Evolutionary conservation across 345 rosid genomes (phyloP), one percentile per base, ranked within the genome.

Genomic region (Noccaea bulbosa): DNA sequence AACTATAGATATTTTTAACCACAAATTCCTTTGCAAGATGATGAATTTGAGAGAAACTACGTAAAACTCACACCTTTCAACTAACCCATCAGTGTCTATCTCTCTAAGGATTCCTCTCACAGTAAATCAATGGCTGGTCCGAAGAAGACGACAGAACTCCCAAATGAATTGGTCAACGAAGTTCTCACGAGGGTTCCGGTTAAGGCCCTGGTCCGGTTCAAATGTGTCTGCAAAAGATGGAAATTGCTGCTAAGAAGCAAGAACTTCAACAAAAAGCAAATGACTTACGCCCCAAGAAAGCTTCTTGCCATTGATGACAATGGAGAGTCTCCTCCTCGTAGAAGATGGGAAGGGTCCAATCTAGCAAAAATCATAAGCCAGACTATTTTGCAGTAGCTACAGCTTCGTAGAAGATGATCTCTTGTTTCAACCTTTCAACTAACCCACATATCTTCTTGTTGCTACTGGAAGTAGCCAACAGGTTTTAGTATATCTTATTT

Each of bases 391-490:
- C n/a, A n/a, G n/a, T n/a, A n/a, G n/a, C n/a, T n/a, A n/a, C n/a
- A n/a, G n/a, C n/a, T n/a, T n/a, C n/a, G n/a, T n/a, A n/a, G n/a
- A n/a, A n/a, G n/a, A n/a, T n/a, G n/a, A n/a, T n/a, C n/a, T n/a
- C n/a, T n/a, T n/a, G n/a, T n/a, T n/a, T n/a, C n/a, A n/a, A n/a
- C n/a, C n/a, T n/a, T n/a, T n/a, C n/a, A n/a, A n/a, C n/a, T n/a
- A n/a, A n/a, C n/a, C n/a, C n/a, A n/a, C 88, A 15, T 93, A 88
- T 81, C 77, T 93, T 69, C 78, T 90, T 39, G 79, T 93, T 82
- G 97, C 98, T 10, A 87, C 88, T 61, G 98, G 98, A 72, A 83
- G 96, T 81, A 90, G 89, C 83, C 82, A 54, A 74, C 91, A 87
- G 96, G 96, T 92, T 69, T 22, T 68, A 70, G 64, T n/a, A n/a